Base-by-base conservation (phyloP, 345 rosid species). In the Melaleuca quinquenervia region DNA sequence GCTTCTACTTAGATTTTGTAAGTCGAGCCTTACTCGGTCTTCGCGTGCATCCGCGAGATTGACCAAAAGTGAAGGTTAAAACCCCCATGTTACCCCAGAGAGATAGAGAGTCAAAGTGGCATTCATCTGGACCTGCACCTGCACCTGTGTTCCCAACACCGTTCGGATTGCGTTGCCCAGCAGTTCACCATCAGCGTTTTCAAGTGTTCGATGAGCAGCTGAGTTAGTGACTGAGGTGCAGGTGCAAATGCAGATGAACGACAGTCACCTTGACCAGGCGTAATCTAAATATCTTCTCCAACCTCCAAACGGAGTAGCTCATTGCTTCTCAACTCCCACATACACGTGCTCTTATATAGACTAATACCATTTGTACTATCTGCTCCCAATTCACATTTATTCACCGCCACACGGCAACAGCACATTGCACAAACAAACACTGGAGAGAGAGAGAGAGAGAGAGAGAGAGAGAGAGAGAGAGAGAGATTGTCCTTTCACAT, bases 241-340 rank as follows among this genome's bases (percentile, higher is more conserved):
- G 91, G 91, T 89, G 91, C 93, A 92, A 92, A 91, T 89, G 94
- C 93, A 91, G 92, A 91, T 87, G 87, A 90, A 87, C 87, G 86
- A 29, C 75, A 49, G 48, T 70, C 78, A 85, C 84, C 32, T 41
- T 85, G 85, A 87, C 70, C 80, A 48, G 18, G 51, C 83, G 48
- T 82, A 29, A 49, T 7, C 83, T 27, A 24, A 45, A 49, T 45
- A 50, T 21, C 32, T 45, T 52, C 45, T 52, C 84, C 60, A 51
- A 52, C 41, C 36, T 24, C 29, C 0, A 36, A 70, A 10, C 7
- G 48, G 32, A 36, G 48, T 5, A 32, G 48, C 12, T 18, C 48
- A 8, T 11, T 70, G 78, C 78, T 32, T 70, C 48, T 70, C 24
- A 36, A 70, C 51, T 1, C 45, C 53, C 56, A 10, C 44, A 8